These are phyloP conservation scores for Mortierella sp. DNA, from an alignment of 371 early-diverging fungal genomes.

Conservation along the genomic window DNA sequence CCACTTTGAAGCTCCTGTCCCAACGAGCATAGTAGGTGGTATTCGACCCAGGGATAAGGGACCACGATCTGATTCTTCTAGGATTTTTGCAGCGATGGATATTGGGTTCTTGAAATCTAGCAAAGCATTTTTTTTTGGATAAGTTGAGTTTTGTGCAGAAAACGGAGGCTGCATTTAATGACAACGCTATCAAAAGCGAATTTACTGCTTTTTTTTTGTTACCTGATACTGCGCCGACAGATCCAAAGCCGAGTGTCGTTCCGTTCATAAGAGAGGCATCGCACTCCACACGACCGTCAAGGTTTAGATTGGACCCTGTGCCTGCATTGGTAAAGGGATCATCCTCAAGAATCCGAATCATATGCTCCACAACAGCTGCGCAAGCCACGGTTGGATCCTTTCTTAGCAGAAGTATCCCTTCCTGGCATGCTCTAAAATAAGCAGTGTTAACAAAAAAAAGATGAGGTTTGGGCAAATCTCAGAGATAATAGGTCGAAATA, in stretches of 20 bases:
- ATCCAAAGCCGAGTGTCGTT: slow-evolving; percentile 73
- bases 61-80: slow-evolving; percentile 58
- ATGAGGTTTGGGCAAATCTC: no score
- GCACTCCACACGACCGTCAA: slow-evolving; percentile 82
- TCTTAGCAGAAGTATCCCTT: slow-evolving; percentile 18
- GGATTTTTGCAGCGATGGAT: slow-evolving; percentile 62
- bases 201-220: no score
- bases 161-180: no score
- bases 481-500: no score
- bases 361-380: slow-evolving; percentile 58
- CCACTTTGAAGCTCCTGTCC: slow-evolving; percentile 66
- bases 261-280: slow-evolving; percentile 90
- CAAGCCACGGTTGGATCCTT: slow-evolving; percentile 53
- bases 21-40: slow-evolving; percentile 81
- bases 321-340: slow-evolving; percentile 67
- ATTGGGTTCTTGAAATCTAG: slow-evolving; percentile 78
- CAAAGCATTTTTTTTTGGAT: no score
- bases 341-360: slow-evolving; percentile 55
- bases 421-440: slow-evolving; percentile 30
- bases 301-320: slow-evolving; percentile 84
- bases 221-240: slow-evolving; percentile 78
- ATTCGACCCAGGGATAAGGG: slow-evolving; percentile 72
- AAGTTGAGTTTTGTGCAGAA: no score
- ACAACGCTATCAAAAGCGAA: no score
- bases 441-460: not conserved